phyloP scores from a whole-genome alignment of 2,329 filamentous ascomycete species.

The Paramyrothecium sp. region DNA sequence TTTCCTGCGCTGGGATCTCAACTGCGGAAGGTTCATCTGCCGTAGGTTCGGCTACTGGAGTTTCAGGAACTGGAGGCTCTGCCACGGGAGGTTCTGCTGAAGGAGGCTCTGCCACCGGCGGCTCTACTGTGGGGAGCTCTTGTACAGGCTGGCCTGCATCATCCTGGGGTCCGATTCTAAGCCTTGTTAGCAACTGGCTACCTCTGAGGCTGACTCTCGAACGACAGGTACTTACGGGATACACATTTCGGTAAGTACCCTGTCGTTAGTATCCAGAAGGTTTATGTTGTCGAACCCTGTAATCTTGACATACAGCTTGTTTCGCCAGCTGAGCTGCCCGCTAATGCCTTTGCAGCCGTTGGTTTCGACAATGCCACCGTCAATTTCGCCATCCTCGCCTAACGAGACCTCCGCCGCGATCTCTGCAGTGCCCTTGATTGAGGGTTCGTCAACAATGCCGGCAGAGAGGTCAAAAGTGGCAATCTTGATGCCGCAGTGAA shows the following conservation, averaged over 20 bases:
- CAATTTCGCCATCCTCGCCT: conserved; percentile 6
- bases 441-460: conserved; percentile 23
- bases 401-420: conserved; percentile 12
- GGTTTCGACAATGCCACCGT: conserved; percentile 13
- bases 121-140: not conserved
- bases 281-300: conserved; percentile 8
- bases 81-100: not conserved
- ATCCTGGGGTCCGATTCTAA: not conserved
- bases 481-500: conserved; percentile 21
- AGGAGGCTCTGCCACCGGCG: not conserved
- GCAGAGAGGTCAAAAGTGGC: conserved; percentile 15
- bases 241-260: conserved; percentile 15
- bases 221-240: conserved; percentile 14
- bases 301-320: conserved; percentile 18
- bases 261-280: conserved; percentile 19
- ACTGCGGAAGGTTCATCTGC: not conserved
- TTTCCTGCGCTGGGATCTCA: not conserved
- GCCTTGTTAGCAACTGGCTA: not conserved
- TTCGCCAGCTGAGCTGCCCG: conserved; percentile 24
- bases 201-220: not conserved
- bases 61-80: not conserved
- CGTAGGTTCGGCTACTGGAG: not conserved
- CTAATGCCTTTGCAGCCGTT: conserved; percentile 23
- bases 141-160: not conserved
- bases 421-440: conserved; percentile 19